These are phyloP conservation scores for Plasmodium knowlesi DNA, from an alignment of 169 alveolate genomes.

Conservation along the genomic window DNA sequence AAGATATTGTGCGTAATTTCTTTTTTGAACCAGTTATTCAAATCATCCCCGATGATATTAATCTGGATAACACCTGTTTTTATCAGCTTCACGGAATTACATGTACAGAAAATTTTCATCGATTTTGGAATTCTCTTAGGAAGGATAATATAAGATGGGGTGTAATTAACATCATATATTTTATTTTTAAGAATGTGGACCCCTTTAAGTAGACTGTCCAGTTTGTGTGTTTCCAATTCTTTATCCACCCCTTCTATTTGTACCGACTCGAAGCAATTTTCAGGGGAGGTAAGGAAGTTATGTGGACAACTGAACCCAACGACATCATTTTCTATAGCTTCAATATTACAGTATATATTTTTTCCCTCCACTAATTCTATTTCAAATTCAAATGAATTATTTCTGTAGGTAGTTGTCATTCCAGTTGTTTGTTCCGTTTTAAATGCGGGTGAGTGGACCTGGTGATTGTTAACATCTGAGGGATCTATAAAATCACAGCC, in stretches of 20 bases:
- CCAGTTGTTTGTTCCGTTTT: too few species aligned
- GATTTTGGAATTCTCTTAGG: conserved; percentile 53
- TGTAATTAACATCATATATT: conserved; percentile 23
- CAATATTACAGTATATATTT: conserved; percentile 32
- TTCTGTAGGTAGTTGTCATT: not conserved
- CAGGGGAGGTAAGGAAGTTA: conserved; percentile 50
- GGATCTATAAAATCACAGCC: conserved; percentile 62
- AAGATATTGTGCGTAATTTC: conserved; percentile 28
- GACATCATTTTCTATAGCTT: conserved; percentile 69
- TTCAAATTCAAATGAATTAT: conserved; percentile 56
- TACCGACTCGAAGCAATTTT: conserved; percentile 52
- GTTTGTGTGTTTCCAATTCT: conserved; percentile 46
- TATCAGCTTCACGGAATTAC: conserved; percentile 28
- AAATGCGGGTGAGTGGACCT: not conserved
- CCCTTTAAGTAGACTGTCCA: conserved; percentile 26
- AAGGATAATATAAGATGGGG: conserved; percentile 59
- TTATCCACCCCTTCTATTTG: conserved; percentile 44
- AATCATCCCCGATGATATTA: conserved; percentile 51
- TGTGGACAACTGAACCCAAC: conserved; percentile 70
- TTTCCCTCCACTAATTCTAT: conserved; percentile 39
- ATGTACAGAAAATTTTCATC: conserved; percentile 24
- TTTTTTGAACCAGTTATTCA: conserved; percentile 54
- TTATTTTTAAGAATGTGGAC: conserved; percentile 27
- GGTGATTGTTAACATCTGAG: not conserved
- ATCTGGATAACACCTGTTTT: conserved; percentile 41